phyloP scores from a whole-genome alignment of 768 basidiomycete species.

The Leucocoprinus leucothites region DNA sequence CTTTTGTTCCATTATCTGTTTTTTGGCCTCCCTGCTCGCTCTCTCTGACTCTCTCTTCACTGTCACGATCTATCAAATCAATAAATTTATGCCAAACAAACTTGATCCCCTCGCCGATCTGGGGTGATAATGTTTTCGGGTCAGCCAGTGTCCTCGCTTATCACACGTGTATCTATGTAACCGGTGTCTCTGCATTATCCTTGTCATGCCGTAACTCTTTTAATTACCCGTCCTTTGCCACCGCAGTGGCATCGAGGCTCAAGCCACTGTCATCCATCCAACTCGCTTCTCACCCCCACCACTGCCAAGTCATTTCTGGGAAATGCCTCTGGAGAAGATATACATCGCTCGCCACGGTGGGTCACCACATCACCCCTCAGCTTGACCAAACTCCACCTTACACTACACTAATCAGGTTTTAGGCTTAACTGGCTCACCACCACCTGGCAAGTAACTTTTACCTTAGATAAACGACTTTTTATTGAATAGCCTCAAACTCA shows the following conservation, averaged over 20 bases:
- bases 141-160: background rate
- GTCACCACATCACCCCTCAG: background rate
- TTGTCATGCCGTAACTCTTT: background rate
- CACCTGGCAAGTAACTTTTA: constrained; percentile 48
- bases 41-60: constrained; percentile 9
- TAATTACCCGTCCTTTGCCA: background rate
- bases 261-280: background rate
- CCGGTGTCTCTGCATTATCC: background rate
- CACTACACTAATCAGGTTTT: constrained; percentile 49
- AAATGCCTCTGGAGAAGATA: constrained; percentile 56
- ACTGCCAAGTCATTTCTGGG: no score
- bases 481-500: constrained; percentile 2
- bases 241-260: constrained; percentile 2
- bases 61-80: constrained; percentile 15
- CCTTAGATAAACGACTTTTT: constrained; percentile 4
- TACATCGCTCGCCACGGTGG: constrained; percentile 74
- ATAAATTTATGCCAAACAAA: background rate
- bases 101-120: background rate
- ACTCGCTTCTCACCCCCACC: background rate
- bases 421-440: constrained; percentile 69
- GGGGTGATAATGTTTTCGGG: background rate
- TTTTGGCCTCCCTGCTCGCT: constrained; percentile 1
- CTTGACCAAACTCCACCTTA: background rate
- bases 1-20: background rate
- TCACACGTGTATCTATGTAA: constrained; percentile 4